These are phyloP conservation scores for Lasiodiplodia sp. DNA, from an alignment of 2,329 filamentous ascomycete genomes.

Conservation along the genomic window DNA sequence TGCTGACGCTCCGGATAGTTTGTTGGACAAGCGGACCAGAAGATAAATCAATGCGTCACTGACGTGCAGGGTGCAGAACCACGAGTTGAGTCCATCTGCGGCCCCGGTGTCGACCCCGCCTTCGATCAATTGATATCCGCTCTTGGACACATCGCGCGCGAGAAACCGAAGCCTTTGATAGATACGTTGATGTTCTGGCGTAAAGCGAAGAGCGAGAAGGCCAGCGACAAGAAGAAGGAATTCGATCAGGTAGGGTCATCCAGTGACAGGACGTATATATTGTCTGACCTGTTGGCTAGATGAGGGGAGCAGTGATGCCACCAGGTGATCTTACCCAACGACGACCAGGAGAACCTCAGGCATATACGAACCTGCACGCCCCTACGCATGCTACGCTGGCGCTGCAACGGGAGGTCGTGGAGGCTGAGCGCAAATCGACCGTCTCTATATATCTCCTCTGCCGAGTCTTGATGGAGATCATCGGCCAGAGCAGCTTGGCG, in stretches of 20 bases:
- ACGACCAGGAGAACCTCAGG: conserved; percentile 36
- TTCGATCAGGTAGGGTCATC: conserved; percentile 29
- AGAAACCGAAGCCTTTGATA: conserved; percentile 93
- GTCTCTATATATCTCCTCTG: conserved; percentile 97
- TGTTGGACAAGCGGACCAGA: conserved; percentile 94
- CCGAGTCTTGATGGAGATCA: conserved; percentile 90
- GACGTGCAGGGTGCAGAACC: conserved; percentile 81
- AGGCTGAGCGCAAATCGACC: conserved; percentile 87
- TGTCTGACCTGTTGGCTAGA: conserved; percentile 34
- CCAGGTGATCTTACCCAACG: conserved; percentile 30
- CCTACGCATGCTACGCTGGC: conserved; percentile 47
- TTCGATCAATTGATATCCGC: conserved; percentile 96
- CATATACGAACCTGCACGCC: conserved; percentile 38
- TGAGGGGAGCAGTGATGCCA: conserved; percentile 33
- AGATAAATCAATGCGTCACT: conserved; percentile 87
- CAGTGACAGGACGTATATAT: conserved; percentile 30
- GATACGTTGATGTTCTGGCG: conserved; percentile 99
- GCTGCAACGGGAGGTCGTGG: conserved; percentile 73
- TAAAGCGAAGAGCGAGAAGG: conserved; percentile 92
- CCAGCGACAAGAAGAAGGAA: conserved; percentile 49
- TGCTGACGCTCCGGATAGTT: conserved; percentile 62
- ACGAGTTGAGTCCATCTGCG: conserved; percentile 87
- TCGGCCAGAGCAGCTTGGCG: conserved; percentile 83
- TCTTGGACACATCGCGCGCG: conserved; percentile 90
- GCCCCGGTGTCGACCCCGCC: conserved; percentile 81